Evolutionary conservation across 1,284 basidiomycete species (phyloP).

Genomic region (Cryptococcus amylolentus): DNA sequence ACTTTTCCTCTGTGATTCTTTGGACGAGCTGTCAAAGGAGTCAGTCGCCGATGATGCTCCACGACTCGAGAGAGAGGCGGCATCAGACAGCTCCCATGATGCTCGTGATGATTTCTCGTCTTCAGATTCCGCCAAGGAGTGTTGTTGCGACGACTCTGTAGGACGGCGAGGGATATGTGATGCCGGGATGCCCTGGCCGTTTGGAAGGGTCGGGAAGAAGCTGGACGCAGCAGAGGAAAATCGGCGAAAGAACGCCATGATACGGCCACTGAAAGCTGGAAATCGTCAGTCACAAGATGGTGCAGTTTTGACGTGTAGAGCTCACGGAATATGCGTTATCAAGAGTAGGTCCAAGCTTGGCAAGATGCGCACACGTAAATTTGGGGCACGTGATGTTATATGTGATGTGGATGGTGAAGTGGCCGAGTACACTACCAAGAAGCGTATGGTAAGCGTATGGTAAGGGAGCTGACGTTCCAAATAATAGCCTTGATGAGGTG

Average conservation of each 20-base stretch:
- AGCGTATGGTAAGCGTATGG: too few species aligned
- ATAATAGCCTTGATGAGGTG: too few species aligned
- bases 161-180: slow-evolving; percentile 31
- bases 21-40: slow-evolving; percentile 9
- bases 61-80: slow-evolving; percentile 16
- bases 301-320: too few species aligned
- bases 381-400: too few species aligned
- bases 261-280: background rate
- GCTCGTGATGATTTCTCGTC: slow-evolving; percentile 22
- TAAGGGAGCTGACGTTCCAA: too few species aligned
- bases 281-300: background rate
- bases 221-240: slow-evolving; percentile 26
- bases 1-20: slow-evolving; percentile 1
- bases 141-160: slow-evolving; percentile 23
- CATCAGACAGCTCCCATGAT: slow-evolving; percentile 40
- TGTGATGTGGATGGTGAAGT: too few species aligned
- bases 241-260: slow-evolving; percentile 36
- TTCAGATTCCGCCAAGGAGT: slow-evolving; percentile 11
- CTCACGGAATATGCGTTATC: too few species aligned
- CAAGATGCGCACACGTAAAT: too few species aligned
- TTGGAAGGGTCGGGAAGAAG: slow-evolving; percentile 25
- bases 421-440: too few species aligned
- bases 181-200: slow-evolving; percentile 15
- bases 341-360: too few species aligned
- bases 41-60: slow-evolving; percentile 5